These are phyloP conservation scores for Xylaria digitata DNA, from an alignment of 2,329 filamentous ascomycete species.

Conservation along the genomic window DNA sequence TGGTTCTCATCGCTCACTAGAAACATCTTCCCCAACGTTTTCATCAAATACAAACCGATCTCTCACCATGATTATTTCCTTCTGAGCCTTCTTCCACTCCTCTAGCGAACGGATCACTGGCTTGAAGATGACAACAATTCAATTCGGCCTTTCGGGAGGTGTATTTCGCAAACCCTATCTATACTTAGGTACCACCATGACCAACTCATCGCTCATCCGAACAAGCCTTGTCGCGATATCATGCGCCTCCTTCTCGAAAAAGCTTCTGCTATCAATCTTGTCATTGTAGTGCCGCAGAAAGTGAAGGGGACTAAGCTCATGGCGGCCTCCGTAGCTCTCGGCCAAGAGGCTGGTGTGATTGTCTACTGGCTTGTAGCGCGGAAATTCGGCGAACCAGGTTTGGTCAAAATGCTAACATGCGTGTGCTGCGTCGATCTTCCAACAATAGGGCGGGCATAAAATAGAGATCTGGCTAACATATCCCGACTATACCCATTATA, in stretches of 20 bases:
- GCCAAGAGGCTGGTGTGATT: conserved; percentile 44
- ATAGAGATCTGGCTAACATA: too few species aligned
- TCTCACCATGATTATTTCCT: conserved; percentile 37
- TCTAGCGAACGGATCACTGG: conserved; percentile 37
- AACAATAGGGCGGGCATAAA: too few species aligned
- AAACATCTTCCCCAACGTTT: not conserved
- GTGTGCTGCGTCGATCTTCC: conserved; percentile 52
- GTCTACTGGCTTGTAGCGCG: conserved; percentile 48
- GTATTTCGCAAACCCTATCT: conserved; percentile 59
- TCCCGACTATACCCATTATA: too few species aligned
- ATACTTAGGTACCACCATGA: conserved; percentile 40
- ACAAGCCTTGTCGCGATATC: conserved; percentile 62
- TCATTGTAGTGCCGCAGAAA: conserved; percentile 46
- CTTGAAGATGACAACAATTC: conserved; percentile 39
- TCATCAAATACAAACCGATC: conserved; percentile 42
- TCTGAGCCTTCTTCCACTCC: conserved; percentile 36
- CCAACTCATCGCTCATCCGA: conserved; percentile 58
- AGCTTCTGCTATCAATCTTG: conserved; percentile 38
- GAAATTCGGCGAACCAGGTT: conserved; percentile 53
- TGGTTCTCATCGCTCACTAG: conserved; percentile 7
- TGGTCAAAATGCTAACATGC: conserved; percentile 57
- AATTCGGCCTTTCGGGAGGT: conserved; percentile 32
- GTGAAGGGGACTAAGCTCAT: conserved; percentile 46
- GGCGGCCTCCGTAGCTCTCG: conserved; percentile 51
- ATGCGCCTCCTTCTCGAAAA: conserved; percentile 35